Evolutionary conservation across 306 rosid species (phyloP), one percentile per base, ranked within the genome.

Genomic region (Datisca glomerata): DNA sequence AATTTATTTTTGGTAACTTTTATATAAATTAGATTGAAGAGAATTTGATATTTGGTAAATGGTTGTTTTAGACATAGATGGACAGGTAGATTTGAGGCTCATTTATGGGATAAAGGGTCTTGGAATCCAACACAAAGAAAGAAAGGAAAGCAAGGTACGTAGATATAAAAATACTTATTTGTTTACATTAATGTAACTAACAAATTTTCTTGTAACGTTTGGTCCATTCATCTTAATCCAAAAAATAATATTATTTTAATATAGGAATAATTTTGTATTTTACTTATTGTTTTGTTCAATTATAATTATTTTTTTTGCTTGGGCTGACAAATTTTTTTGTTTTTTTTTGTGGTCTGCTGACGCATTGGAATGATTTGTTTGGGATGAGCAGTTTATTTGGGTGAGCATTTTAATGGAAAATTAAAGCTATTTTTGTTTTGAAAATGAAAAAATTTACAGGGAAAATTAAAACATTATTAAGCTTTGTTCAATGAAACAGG

Each of bases 301-400:
- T n/a, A n/a, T n/a, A n/a, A n/a, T n/a, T n/a, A n/a, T n/a, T n/a
- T n/a, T n/a, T n/a, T n/a, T n/a, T n/a, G n/a, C n/a, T n/a, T n/a
- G n/a, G n/a, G n/a, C n/a, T n/a, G n/a, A n/a, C 16, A 23, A 15
- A 8, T 27, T 12, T 19, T 17, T 9, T 18, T 12, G 41, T 21
- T 18, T 11, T 13, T 18, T 31, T 24, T 17, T 6, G 28, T 36
- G 10, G 57, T 21, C 24, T 60, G 54, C 42, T 50, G 34, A 21
- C 23, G 21, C 29, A 37, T 52, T 35, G 56, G 57, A 55, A 41
- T 10, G 22, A 16, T 60, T 55, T 64, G 18, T 60, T n/a, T 61
- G 46, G 21, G 31, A 42, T 66, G 64, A 60, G 61, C 83, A 77
- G 96, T 85, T 36, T 85, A 85, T 67, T 47, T 85, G 40, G 96